Base-by-base conservation (phyloP, 331 rosid species). In the Rhamnella rubrinervis region DNA sequence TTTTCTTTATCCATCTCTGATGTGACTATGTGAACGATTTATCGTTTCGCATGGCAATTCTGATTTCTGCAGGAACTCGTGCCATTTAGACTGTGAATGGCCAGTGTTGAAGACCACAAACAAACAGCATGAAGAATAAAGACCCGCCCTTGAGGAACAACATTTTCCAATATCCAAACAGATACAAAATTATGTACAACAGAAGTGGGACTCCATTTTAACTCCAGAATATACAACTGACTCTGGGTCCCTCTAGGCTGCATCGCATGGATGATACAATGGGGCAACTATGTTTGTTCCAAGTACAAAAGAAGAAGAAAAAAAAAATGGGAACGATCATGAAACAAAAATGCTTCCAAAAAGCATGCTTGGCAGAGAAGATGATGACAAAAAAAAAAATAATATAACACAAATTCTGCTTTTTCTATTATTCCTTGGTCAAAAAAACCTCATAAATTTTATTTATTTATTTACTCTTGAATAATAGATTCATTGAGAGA, bases 401-500 rank as follows among this genome's bases (percentile, higher is more conserved):
- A 13, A 4, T 25, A 17, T 17, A 55, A 62, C 56, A 23, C 31
- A 39, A 37, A 50, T 41, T 12, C 23, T 21, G 20, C 70, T 31
- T 28, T n/a, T 62, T 71, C 63, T 58, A 70, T 63, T 70, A 68
- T 68, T 63, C 47, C 28, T 57, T 62, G 39, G 56, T 47, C 73
- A 44, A 62, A 73, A n/a, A n/a, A 46, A 46, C 72, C 72, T 15
- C 59, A 1, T 39, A 40, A 78, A 44, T 44, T 31, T 44, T 14
- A 71, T 63, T 74, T 76, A 74, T 81, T 31, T 83, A 91, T 82
- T 87, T 87, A 85, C 82, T 69, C 77, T 74, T 86, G 69, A 89
- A 82, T 68, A 93, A 71, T 66, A 87, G 74, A 82, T 80, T 82
- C 86, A 86, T 78, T 8, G 97, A 84, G 58, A 85, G 80, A 76